Evolutionary conservation across 352 stramenopile genomes (phyloP), one percentile per base, ranked within the genome.

Genomic region (Pythium graminicola): DNA sequence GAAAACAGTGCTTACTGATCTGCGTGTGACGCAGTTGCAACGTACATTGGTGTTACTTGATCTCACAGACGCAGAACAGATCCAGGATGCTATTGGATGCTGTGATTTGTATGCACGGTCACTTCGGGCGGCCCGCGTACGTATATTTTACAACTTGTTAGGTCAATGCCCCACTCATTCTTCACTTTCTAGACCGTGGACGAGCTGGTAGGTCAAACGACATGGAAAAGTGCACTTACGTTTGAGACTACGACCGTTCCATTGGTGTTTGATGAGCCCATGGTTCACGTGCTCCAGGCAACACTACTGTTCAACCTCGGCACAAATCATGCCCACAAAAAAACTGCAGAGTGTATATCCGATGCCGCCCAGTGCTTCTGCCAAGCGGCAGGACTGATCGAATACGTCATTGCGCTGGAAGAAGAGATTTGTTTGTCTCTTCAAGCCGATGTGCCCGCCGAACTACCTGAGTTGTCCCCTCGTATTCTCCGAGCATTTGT

Each of bases 201-300:
- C 1, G 45, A 62, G 7, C 40, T 26, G 7, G 14, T 46, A 6
- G 55, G 55, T 4, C 13, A 19, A 24, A 33, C 38, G 1, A 55
- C 38, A 26, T 65, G 57, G 57, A 53, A 16, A n/a, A 65, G 50
- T 20, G 36, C 44, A 13, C 38, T 60, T 28, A 22, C 49, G 16
- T 14, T 38, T 13, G 13, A 65, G 14, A 40, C 41, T 0, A 26
- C 33, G 0, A 32, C 35, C 4, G 62, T 76, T 9, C 54, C 64
- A 17, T 20, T 71, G 7, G 36, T 57, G 10, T 69, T 71, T 51
- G 69, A 75, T 17, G 51, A 70, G 19, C 57, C 69, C 20, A 76
- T 75, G 66, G 54, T 59, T 17, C 56, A 71, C 23, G 47, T 65
- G 39, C 63, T 70, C 0, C 41, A 57, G 17, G 60, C 57, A 2